A percentile compares a stretch with the other conserved stretches of the same genome.
Evolutionary conservation across 768 basidiomycete genomes (phyloP).

Genomic region (Lactarius trivialis): DNA sequence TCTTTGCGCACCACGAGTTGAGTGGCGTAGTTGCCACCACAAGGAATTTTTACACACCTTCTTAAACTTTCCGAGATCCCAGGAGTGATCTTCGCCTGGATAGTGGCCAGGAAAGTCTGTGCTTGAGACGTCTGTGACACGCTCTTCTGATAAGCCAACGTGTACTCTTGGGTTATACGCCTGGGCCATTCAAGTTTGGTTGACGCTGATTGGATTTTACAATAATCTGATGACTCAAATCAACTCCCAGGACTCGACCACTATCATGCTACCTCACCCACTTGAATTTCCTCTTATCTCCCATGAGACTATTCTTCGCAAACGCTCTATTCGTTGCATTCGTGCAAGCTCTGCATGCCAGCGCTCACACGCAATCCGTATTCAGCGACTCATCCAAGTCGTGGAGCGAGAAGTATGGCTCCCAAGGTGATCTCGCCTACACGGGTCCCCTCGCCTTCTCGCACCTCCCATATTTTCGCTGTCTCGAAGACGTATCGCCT

Average conservation of each 20-base stretch:
- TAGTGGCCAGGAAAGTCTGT: constrained; percentile 89
- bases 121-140: constrained; percentile 74
- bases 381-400: background rate
- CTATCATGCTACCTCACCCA: background rate
- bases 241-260: background rate
- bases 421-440: constrained; percentile 65
- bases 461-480: constrained; percentile 67
- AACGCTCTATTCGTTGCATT: background rate
- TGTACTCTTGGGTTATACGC: constrained; percentile 43
- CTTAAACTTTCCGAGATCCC: constrained; percentile 71
- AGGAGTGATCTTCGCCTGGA: constrained; percentile 77
- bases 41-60: constrained; percentile 44
- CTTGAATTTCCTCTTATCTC: background rate
- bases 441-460: constrained; percentile 80
- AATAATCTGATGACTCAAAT: background rate
- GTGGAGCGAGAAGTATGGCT: constrained; percentile 72
- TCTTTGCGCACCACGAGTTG: constrained; percentile 44
- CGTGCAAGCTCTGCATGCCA: background rate
- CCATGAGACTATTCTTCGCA: background rate
- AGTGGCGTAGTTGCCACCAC: background rate
- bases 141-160: constrained; percentile 64
- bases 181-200: constrained; percentile 9
- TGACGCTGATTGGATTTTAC: background rate
- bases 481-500: constrained; percentile 50
- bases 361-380: constrained; percentile 4